Percentiles rank a stretch among this genome's conserved stretches.
Conservation (phyloP, 129 eudicot genomes). For the Arctium minus region DNA sequence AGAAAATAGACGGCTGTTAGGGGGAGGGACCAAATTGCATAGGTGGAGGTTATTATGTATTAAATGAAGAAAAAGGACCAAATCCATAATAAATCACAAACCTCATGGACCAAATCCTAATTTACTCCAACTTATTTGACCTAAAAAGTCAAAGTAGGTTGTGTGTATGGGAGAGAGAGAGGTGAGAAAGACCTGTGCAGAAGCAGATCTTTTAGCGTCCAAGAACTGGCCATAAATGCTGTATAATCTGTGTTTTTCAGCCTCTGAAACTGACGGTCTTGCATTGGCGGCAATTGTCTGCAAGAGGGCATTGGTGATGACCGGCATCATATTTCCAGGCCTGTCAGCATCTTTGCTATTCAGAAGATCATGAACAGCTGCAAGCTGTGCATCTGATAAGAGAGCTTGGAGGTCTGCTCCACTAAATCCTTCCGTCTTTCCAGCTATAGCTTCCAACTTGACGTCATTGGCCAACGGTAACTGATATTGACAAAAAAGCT, state of each 20-base stretch:
- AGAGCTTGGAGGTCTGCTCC: conserved; percentile 98
- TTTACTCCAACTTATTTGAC: not conserved
- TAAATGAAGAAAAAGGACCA: too few relatives aligned
- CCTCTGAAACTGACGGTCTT: conserved; percentile 85
- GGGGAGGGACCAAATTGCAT: too few relatives aligned
- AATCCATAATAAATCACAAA: too few relatives aligned
- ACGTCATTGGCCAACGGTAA: conserved; percentile 73
- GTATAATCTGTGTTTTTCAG: conserved; percentile 78
- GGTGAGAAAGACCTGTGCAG: conserved; percentile 64
- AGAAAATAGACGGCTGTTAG: too few relatives aligned
- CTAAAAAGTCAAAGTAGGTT: not conserved
- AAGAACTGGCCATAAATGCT: conserved; percentile 79
- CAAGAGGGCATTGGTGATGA: conserved; percentile 54
- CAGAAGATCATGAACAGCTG: conserved; percentile 76
- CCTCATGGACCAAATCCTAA: too few relatives aligned
- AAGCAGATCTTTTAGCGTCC: conserved; percentile 72
- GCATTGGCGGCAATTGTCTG: conserved; percentile 57
- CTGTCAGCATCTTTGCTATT: conserved; percentile 43
- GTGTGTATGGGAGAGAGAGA: conserved; percentile 18
- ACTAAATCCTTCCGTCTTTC: conserved; percentile 79
- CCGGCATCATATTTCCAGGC: conserved; percentile 51
- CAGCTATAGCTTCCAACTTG: conserved; percentile 57
- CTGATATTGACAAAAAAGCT: conserved; percentile 28
- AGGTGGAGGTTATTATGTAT: too few relatives aligned
- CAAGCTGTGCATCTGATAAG: conserved; percentile 91